These are phyloP conservation scores for Cryptococcus wingfieldii DNA, from an alignment of 1,284 basidiomycete species.

Conservation along the genomic window DNA sequence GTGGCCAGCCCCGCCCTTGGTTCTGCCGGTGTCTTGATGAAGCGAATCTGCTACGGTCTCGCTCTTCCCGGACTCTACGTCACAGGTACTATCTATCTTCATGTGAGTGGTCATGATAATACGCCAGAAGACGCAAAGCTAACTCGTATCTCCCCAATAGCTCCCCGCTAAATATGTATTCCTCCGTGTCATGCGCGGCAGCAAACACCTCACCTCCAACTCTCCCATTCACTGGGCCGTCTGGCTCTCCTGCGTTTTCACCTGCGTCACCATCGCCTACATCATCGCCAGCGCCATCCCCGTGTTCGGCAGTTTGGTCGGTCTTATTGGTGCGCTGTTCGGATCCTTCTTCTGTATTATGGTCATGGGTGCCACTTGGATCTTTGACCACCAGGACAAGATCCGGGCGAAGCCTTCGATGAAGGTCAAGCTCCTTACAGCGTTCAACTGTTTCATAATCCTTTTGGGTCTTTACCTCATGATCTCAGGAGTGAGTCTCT, in stretches of 20 bases:
- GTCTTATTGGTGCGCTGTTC: conserved; percentile 32
- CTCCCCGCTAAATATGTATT: conserved; percentile 37
- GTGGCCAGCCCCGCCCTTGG: conserved; percentile 49
- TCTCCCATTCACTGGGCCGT: conserved; percentile 29
- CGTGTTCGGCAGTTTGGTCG: conserved; percentile 30
- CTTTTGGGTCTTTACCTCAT: too few relatives aligned
- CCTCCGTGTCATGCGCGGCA: conserved; percentile 29
- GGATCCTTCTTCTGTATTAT: conserved; percentile 29
- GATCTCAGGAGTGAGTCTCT: too few relatives aligned
- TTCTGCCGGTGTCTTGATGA: conserved; percentile 45
- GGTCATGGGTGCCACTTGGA: conserved; percentile 13
- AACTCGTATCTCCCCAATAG: conserved; percentile 15
- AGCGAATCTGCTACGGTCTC: conserved; percentile 41
- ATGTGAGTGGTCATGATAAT: conserved; percentile 12
- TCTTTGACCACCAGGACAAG: conserved; percentile 1
- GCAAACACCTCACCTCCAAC: conserved; percentile 28
- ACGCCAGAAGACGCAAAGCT: too few relatives aligned
- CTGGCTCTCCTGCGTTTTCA: conserved; percentile 26
- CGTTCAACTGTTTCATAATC: too few relatives aligned
- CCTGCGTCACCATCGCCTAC: conserved; percentile 26
- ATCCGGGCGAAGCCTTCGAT: conserved; percentile 24
- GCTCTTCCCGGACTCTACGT: conserved; percentile 39
- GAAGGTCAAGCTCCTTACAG: conserved; percentile 18
- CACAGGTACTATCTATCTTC: conserved; percentile 30
- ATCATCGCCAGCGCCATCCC: conserved; percentile 34